These are phyloP conservation scores for Phytopythium montanum DNA, from an alignment of 352 stramenopile genomes.

Conservation along the genomic window DNA sequence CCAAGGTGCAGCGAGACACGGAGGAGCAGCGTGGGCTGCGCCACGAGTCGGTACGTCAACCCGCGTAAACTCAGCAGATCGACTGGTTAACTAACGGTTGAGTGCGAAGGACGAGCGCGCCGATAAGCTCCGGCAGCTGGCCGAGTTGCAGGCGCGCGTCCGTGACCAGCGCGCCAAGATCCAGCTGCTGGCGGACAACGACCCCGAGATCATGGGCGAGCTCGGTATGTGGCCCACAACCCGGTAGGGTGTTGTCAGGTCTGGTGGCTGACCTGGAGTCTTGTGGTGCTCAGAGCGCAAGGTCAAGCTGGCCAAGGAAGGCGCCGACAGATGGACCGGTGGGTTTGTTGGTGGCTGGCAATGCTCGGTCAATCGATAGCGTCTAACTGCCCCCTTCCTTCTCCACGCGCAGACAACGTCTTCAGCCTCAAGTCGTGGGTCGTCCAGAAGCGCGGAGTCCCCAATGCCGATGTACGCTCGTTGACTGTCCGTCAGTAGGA, in stretches of 20 bases:
- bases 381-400: not conserved
- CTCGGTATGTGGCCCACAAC: conserved; percentile 25
- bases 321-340: conserved; percentile 78
- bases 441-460: conserved; percentile 67
- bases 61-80: not conserved
- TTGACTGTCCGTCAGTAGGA: not conserved
- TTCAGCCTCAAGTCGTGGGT: conserved; percentile 83
- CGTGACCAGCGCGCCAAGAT: conserved; percentile 47
- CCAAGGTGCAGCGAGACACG: conserved; percentile 44
- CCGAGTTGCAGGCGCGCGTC: conserved; percentile 46
- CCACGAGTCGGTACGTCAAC: conserved; percentile 45
- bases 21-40: conserved; percentile 43
- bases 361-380: not conserved
- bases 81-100: not conserved
- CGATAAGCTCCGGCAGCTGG: conserved; percentile 51
- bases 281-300: conserved; percentile 29
- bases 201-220: conserved; percentile 60
- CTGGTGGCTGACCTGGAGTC: not conserved
- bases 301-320: conserved; percentile 62
- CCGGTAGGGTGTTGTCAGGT: not conserved
- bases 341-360: not conserved
- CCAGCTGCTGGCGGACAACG: conserved; percentile 68
- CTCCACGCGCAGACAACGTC: conserved; percentile 53
- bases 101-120: conserved; percentile 52
- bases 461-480: conserved; percentile 46